Base-by-base conservation (phyloP, 345 rosid species). In the Abelmoschus esculentus region DNA sequence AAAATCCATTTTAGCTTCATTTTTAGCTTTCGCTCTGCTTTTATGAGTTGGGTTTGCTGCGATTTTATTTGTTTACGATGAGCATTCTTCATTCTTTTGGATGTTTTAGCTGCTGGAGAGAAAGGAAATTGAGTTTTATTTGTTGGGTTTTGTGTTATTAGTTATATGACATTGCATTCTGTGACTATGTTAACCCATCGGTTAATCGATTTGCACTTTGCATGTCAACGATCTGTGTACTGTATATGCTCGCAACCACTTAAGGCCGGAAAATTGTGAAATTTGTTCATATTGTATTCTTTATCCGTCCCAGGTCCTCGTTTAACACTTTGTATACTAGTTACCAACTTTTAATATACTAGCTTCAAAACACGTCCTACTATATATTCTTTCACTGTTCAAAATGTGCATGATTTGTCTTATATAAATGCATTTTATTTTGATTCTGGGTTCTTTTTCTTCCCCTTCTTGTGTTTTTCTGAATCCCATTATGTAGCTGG, bases 171-270 rank as follows among this genome's bases (percentile, higher is more conserved):
- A 71, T 69, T 74, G 67, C n/a, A 6, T 50, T 36, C 40, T 26
- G 15, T 68, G 61, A 52, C n/a, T 76, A 40, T n/a, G 26, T 66
- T 71, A 11, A 54, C 64, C 67, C 42, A 42, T 55, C 63, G 65
- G 34, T 70, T 61, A 46, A 50, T 36, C 32, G 31, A 67, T 54
- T 17, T 17, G 71, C 72, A 40, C 40, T 52, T 72, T 85, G 89
- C 86, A 83, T 81, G 86, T 66, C 63, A 26, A 26, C 47, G 44
- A 56, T 70, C 65, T n/a, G 46, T 55, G 57, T 73, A 32, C 17
- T 59, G 61, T 73, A 61, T 65, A 14, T 47, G 40, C 64, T 40
- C 50, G 11, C 44, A 14, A 32, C 50, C 18, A 44, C 63, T 57
- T 50, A 67, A 70, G 44, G 29, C 22, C 15, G 19, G 56, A 28